Percentiles rank a stretch among this genome's conserved stretches.
phyloP scores from a whole-genome alignment of 108 stramenopile genomes.

The Skeletonema grethae region DNA sequence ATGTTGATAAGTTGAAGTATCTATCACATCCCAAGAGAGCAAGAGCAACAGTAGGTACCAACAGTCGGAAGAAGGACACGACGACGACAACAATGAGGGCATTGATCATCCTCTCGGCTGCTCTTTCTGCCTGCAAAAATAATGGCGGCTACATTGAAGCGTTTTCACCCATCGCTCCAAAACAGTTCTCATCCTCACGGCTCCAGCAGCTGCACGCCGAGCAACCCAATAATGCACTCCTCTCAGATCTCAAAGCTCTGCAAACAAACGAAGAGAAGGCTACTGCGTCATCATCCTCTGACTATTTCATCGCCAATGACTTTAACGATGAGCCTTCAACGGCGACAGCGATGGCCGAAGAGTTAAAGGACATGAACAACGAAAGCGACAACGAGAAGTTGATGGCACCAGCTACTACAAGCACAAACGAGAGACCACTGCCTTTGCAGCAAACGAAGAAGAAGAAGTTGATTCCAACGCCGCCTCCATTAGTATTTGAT shows the following conservation, averaged over 20 bases:
- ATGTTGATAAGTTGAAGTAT: no score
- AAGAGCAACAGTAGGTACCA: no score
- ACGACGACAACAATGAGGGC: not conserved
- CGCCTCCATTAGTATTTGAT: constrained; percentile 9
- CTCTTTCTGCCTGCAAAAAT: not conserved
- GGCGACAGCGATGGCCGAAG: not conserved
- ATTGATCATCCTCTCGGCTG: not conserved
- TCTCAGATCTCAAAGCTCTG: not conserved
- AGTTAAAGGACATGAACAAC: not conserved
- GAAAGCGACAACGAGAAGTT: no score
- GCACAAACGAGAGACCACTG: no score
- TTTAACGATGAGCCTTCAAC: not conserved
- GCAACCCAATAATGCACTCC: not conserved
- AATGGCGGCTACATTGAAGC: not conserved
- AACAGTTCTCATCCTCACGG: not conserved
- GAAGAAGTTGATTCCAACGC: not conserved
- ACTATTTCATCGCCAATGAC: not conserved
- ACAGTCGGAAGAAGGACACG: no score
- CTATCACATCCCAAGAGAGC: no score
- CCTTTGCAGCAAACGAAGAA: no score
- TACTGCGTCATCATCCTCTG: not conserved
- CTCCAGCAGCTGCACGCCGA: not conserved
- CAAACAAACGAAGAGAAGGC: no score
- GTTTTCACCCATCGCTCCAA: not conserved
- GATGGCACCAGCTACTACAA: not conserved